These are phyloP conservation scores for Didymella exigua DNA, from an alignment of 2,329 filamentous ascomycete genomes.

Conservation along the genomic window DNA sequence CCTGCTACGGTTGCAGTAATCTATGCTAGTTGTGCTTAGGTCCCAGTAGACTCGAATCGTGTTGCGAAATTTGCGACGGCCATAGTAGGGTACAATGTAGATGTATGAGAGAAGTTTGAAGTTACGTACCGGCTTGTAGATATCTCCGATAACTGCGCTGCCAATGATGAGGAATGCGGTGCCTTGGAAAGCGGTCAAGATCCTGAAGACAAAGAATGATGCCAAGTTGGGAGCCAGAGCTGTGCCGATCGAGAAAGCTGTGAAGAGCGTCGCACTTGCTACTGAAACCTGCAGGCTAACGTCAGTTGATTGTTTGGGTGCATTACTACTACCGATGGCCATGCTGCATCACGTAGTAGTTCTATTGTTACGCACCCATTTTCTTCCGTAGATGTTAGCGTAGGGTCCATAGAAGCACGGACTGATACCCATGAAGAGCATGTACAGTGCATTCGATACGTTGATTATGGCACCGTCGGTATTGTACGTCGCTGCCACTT, in stretches of 20 bases:
- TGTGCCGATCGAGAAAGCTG: slow-evolving; percentile 72
- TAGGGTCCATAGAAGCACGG: slow-evolving; percentile 74
- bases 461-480: slow-evolving; percentile 74
- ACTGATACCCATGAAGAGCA: slow-evolving; percentile 70
- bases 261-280: slow-evolving; percentile 67
- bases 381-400: slow-evolving; percentile 57
- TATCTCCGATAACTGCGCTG: slow-evolving; percentile 68
- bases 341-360: background rate
- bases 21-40: background rate
- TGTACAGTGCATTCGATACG: slow-evolving; percentile 75
- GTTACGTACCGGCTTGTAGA: slow-evolving; percentile 51
- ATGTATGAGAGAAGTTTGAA: background rate
- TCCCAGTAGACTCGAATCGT: background rate
- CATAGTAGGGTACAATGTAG: background rate
- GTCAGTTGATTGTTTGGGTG: slow-evolving; percentile 21
- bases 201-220: slow-evolving; percentile 74
- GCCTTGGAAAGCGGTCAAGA: slow-evolving; percentile 75
- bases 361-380: slow-evolving; percentile 50
- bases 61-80: background rate
- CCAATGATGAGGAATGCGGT: slow-evolving; percentile 77
- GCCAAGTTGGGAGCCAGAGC: slow-evolving; percentile 73
- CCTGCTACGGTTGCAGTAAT: slow-evolving; percentile 12
- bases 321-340: background rate
- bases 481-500: slow-evolving; percentile 69
- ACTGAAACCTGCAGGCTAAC: slow-evolving; percentile 58